Base-by-base conservation (phyloP, 2,329 filamentous ascomycete genomes). In the Decorospora gaudefroyi region DNA sequence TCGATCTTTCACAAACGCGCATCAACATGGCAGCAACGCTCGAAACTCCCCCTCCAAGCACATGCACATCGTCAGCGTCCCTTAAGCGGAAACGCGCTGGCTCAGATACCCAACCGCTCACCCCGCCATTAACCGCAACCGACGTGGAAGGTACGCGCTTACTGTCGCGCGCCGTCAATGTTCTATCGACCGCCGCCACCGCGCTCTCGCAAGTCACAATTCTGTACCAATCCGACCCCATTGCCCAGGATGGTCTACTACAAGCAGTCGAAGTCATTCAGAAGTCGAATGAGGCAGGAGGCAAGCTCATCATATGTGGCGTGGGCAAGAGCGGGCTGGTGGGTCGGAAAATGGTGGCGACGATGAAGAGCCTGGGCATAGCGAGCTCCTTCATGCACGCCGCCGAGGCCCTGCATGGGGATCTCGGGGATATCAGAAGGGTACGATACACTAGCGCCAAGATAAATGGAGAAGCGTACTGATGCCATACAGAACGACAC, bases 261-360 rank as follows among this genome's bases (percentile, higher is more conserved):
- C 76, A 77, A 4, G 85, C 92, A 1, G 86, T 96, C 26, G 79
- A 85, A 22, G 79, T 80, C 42, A 85, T 96, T 42, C 78, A 80
- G 19, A 74, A 75, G 16, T 82, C 83, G 21, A 79, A 85, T 47
- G 70, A 71, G 18, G 70, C 69, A 1, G 79, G 81, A 23, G 89
- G 90, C 31, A 96, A 95, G 72, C 71, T 96, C 11, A 81, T 97
- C 13, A 79, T 96, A 31, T 86, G 87, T 44, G 92, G 92, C 7
- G 88, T 97, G 5, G 92, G 92, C 43, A 97, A 97, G 73, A 95
- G 88, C 42, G 91, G 91, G 1, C 87, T 95, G 64, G 95, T 97
- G 51, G 90, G 84, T 5, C 83, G 85, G 69, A 97, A 97, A 74
- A 79, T 95, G 2, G 88, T 90, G 11, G 91, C 92, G 5, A 96